These are phyloP conservation scores for Jamesozyma gamospora DNA, from an alignment of 805 yeast species.

Conservation along the genomic window DNA sequence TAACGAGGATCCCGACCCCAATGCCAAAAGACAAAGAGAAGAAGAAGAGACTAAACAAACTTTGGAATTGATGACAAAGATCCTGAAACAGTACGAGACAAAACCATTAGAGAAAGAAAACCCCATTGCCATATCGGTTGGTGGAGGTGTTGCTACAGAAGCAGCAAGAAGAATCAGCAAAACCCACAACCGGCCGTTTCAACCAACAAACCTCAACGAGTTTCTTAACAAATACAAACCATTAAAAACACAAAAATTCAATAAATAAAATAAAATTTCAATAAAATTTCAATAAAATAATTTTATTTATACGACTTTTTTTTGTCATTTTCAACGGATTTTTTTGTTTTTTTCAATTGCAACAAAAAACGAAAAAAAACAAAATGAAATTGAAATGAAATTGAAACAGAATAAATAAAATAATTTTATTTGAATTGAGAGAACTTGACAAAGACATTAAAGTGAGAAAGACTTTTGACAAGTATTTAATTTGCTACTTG, in stretches of 20 bases:
- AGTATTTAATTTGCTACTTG: no score
- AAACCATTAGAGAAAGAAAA: background rate
- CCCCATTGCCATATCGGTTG: background rate
- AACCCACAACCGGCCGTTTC: no score
- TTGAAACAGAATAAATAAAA: no score
- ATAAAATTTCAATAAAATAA: no score
- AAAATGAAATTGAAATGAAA: no score
- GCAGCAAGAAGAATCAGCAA: background rate
- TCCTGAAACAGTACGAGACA: constrained; percentile 1
- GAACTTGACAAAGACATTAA: no score
- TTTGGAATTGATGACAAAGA: constrained; percentile 11
- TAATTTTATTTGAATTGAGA: no score
- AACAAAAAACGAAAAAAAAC: no score
- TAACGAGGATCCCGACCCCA: constrained; percentile 74
- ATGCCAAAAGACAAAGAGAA: constrained; percentile 21
- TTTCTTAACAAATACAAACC: background rate
- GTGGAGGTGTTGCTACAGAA: background rate
- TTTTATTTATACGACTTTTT: background rate
- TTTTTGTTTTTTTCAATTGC: no score
- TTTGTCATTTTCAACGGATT: no score
- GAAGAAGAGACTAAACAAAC: constrained; percentile 20
- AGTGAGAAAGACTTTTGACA: no score
- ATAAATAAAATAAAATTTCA: no score
- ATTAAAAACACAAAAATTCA: background rate
- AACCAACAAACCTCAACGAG: background rate